A percentile compares a stretch with the other conserved stretches of the same genome.
These are phyloP conservation scores for Ramalina intermedia DNA, from an alignment of 495 filamentous ascomycete genomes.

Conservation along the genomic window DNA sequence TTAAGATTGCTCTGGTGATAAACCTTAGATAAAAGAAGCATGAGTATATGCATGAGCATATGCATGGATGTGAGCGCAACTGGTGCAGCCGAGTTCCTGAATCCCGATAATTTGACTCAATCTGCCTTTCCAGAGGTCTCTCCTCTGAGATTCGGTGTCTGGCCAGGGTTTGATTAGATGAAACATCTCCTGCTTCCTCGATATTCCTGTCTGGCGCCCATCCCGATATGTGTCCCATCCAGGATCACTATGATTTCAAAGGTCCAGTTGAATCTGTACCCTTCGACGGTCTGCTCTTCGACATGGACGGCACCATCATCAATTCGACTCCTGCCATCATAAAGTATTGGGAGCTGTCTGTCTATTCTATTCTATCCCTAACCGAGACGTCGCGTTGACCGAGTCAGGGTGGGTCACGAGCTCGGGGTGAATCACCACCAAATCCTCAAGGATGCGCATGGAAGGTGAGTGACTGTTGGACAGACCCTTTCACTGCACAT, in stretches of 20 bases:
- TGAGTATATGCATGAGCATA: background rate
- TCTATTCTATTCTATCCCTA: slow-evolving; percentile 1
- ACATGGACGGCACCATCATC: slow-evolving; percentile 52
- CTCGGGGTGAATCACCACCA: slow-evolving; percentile 61
- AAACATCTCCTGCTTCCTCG: too few relatives aligned
- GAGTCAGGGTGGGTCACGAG: slow-evolving; percentile 58
- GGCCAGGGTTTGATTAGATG: too few relatives aligned
- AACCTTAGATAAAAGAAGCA: background rate
- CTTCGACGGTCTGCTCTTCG: slow-evolving; percentile 74
- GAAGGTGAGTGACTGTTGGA: background rate
- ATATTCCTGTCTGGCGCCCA: too few relatives aligned
- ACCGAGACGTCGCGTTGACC: background rate
- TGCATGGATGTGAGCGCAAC: background rate
- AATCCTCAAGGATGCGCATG: background rate
- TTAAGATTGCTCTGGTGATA: too few relatives aligned
- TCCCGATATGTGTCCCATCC: background rate
- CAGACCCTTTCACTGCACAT: too few relatives aligned
- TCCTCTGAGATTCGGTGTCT: too few relatives aligned
- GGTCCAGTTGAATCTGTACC: slow-evolving; percentile 41
- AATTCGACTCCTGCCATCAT: slow-evolving; percentile 71
- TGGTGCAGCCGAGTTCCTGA: background rate
- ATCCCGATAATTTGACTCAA: background rate
- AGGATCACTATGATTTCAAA: slow-evolving; percentile 31
- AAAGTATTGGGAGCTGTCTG: slow-evolving; percentile 81
- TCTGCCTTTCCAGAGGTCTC: too few relatives aligned